Base-by-base conservation (phyloP, 768 basidiomycete species). In the Kwoniella dejecticola region DNA sequence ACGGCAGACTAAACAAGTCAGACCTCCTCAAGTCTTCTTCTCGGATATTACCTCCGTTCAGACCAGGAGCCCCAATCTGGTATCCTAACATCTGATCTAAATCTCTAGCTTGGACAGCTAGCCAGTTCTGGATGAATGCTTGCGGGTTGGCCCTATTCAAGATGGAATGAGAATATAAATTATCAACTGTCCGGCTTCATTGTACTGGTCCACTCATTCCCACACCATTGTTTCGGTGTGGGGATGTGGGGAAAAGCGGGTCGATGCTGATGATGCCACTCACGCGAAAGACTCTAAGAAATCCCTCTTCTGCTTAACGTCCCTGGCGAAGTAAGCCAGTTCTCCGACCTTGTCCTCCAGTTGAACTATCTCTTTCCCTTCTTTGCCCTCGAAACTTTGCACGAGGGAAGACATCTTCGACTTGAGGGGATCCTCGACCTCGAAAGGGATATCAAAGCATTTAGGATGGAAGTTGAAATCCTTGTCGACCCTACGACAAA, bases 331-430 rank as follows among this genome's bases (percentile, higher is more conserved):
- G 74, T 94, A 91, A 0, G 89, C 87, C 40, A 87, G 82, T 26
- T 88, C 82, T n/a, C 89, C 87, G 62, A 92, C 93, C 83, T 97
- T 91, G 49, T 96, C 92, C 70, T 96, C 94, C 19, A 95, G 80
- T 72, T 86, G 88, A 15, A 82, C 71, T 19, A 95, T 81, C 50
- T 85, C 84, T 62, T 85, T 85, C 4, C 83, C 80, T 49, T 87
- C 87, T 61, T 90, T 90, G 52, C 89, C 87, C 65, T 83, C 87
- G 57, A 88, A 82, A 48, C 84, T 83, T 11, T 88, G 80, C 47
- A 88, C 83, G n/a, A 87, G 85, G 0, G 84, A 79, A 36, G 79
- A 79, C 87, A 91, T 90, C 52, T 87, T 85, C 57, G 80, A 83
- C 79, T 93, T 94, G 7, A 80, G 77, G 2, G 84, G 81, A 73